Evolutionary conservation across 2,329 filamentous ascomycete species (phyloP).

Genomic region (Aspergillus sp.): DNA sequence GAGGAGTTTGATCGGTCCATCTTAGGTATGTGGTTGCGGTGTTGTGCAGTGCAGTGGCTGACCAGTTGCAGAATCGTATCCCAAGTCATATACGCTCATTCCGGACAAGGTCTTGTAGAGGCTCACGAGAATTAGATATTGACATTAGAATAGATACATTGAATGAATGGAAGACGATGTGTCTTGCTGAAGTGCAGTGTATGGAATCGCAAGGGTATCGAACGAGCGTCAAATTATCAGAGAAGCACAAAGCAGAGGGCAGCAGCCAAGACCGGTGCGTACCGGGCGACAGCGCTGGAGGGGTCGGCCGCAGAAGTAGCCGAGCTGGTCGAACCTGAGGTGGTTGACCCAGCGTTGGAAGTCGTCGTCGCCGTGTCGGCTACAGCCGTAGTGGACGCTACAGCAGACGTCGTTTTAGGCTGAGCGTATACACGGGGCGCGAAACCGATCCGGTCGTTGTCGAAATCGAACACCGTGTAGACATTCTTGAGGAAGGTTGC

Average conservation of each 20-base stretch:
- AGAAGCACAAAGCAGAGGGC: neutral
- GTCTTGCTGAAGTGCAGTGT: neutral
- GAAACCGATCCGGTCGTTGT: conserved; percentile 47
- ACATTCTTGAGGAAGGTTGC: conserved; percentile 89
- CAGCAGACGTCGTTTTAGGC: conserved; percentile 10
- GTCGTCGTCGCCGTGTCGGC: neutral
- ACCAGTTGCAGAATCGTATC: conserved; percentile 38
- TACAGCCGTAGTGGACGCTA: conserved; percentile 12
- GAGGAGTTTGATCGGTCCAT: conserved; percentile 50
- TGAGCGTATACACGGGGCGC: conserved; percentile 19
- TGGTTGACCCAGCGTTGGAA: too few relatives aligned
- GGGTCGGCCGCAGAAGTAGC: too few relatives aligned
- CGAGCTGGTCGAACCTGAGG: too few relatives aligned
- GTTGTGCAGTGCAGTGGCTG: neutral
- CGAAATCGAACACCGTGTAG: conserved; percentile 79
- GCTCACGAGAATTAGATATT: conserved; percentile 3
- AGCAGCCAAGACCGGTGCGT: neutral
- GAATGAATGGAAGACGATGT: conserved; percentile 1
- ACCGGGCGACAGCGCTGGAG: too few relatives aligned
- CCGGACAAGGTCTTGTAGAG: conserved; percentile 29
- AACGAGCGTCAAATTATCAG: neutral
- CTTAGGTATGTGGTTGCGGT: conserved; percentile 25
- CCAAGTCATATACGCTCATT: conserved; percentile 42
- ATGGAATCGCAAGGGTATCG: neutral
- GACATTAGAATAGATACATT: conserved; percentile 1